phyloP scores from a whole-genome alignment of 192 early-diverging fungal species.

The Umbelopsis sp. region DNA sequence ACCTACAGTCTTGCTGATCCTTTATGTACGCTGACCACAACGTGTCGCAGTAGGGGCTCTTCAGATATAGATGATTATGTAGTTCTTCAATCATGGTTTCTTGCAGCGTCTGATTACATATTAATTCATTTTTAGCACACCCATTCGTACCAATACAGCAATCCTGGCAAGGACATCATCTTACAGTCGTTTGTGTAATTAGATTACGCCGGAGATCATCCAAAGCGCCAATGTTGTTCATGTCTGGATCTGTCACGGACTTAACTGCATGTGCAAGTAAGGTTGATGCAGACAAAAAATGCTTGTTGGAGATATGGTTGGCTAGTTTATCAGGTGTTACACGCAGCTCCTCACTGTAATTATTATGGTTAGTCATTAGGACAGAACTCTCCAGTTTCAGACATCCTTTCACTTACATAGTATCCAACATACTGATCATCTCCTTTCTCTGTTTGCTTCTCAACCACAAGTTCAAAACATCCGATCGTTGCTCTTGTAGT shows the following conservation, averaged over 20 bases:
- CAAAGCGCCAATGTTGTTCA: conserved; percentile 70
- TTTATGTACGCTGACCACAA: conserved; percentile 55
- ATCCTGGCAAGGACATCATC: neutral
- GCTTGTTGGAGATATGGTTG: conserved; percentile 59
- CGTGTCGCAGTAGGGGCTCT: conserved; percentile 75
- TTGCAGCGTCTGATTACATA: conserved; percentile 46
- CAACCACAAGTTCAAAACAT: conserved; percentile 69
- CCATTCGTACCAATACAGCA: neutral
- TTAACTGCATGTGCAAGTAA: conserved; percentile 65
- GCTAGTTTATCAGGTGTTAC: conserved; percentile 66
- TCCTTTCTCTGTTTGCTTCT: conserved; percentile 78
- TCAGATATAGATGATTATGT: conserved; percentile 78
- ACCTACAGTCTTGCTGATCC: conserved; percentile 55
- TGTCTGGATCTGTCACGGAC: conserved; percentile 62
- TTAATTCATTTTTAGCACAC: neutral
- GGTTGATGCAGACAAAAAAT: conserved; percentile 67
- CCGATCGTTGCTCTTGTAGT: conserved; percentile 62
- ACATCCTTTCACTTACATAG: conserved; percentile 45
- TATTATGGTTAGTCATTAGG: neutral
- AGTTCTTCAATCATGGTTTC: conserved; percentile 74
- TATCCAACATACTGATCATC: conserved; percentile 75
- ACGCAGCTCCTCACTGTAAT: conserved; percentile 63
- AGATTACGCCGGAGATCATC: conserved; percentile 67
- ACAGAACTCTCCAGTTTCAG: neutral
- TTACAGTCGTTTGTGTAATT: conserved; percentile 54